Conservation (phyloP, 768 basidiomycete species). For the Trametes elegans region DNA sequence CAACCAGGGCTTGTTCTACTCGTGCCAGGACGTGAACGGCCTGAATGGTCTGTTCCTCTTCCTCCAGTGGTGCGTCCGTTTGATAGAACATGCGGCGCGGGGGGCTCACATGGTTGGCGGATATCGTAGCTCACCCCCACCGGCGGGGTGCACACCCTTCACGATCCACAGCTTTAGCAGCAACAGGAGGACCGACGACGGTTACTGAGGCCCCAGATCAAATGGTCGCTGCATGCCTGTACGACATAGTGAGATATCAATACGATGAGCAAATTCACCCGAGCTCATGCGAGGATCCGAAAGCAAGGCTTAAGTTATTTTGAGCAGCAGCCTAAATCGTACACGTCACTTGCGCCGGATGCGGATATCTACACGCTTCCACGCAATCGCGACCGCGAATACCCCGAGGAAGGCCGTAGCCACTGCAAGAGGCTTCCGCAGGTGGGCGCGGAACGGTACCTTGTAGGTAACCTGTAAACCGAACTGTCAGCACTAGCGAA, state of each 20-base stretch:
- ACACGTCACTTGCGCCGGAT: conserved; percentile 39
- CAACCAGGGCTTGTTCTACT: conserved; percentile 47
- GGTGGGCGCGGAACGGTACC: conserved; percentile 73
- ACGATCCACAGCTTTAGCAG: conserved; percentile 44
- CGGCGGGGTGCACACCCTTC: conserved; percentile 39
- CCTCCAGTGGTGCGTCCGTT: conserved; percentile 41
- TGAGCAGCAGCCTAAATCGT: conserved; percentile 5
- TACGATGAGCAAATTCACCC: background rate
- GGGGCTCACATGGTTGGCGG: no score
- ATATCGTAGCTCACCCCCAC: conserved; percentile 37
- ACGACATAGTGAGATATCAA: conserved; percentile 2
- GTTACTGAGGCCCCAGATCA: background rate
- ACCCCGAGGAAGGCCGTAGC: conserved; percentile 65
- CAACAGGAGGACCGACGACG: conserved; percentile 17
- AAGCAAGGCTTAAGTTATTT: conserved; percentile 10
- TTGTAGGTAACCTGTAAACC: conserved; percentile 76
- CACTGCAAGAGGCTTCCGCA: conserved; percentile 85
- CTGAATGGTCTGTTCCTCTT: conserved; percentile 48
- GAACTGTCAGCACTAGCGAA: background rate
- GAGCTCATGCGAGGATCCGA: background rate
- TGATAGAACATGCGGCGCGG: no score
- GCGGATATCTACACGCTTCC: conserved; percentile 52
- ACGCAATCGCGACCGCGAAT: conserved; percentile 49
- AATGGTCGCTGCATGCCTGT: background rate
- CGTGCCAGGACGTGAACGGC: conserved; percentile 34